Evolutionary conservation across 768 basidiomycete species (phyloP).

Genomic region (Ephemerocybe angulata): DNA sequence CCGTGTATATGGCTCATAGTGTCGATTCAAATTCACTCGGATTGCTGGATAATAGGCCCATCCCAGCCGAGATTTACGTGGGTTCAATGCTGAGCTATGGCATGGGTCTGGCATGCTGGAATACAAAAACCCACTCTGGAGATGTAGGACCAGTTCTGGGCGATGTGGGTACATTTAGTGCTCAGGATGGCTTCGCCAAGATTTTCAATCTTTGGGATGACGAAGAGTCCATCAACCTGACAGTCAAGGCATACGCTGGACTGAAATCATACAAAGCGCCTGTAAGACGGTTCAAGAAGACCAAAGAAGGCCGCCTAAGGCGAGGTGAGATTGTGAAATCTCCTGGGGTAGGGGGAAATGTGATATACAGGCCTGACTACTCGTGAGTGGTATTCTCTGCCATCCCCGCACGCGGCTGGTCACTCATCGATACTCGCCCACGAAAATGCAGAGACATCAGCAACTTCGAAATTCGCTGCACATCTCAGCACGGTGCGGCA

Average conservation of each 20-base stretch:
- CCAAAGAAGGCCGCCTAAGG: too few relatives aligned
- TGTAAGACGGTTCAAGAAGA: neutral
- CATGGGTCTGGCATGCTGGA: too few relatives aligned
- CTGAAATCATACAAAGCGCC: neutral
- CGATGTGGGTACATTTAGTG: neutral
- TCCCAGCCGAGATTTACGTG: too few relatives aligned
- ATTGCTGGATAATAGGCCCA: too few relatives aligned
- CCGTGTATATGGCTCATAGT: too few relatives aligned
- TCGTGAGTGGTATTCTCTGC: too few relatives aligned
- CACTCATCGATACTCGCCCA: neutral
- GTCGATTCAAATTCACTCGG: too few relatives aligned
- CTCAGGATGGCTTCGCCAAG: neutral
- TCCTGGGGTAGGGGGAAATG: too few relatives aligned
- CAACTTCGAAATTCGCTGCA: neutral
- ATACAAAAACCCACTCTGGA: too few relatives aligned
- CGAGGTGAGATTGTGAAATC: too few relatives aligned
- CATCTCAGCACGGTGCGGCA: neutral
- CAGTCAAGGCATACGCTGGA: neutral
- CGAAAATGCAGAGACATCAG: neutral
- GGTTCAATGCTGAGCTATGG: too few relatives aligned
- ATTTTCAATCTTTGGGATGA: neutral
- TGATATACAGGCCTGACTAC: too few relatives aligned
- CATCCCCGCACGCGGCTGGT: neutral
- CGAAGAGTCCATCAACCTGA: neutral
- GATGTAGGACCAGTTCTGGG: neutral